Conservation (phyloP, 306 rosid genomes). For the Dalbergia cultrata region DNA sequence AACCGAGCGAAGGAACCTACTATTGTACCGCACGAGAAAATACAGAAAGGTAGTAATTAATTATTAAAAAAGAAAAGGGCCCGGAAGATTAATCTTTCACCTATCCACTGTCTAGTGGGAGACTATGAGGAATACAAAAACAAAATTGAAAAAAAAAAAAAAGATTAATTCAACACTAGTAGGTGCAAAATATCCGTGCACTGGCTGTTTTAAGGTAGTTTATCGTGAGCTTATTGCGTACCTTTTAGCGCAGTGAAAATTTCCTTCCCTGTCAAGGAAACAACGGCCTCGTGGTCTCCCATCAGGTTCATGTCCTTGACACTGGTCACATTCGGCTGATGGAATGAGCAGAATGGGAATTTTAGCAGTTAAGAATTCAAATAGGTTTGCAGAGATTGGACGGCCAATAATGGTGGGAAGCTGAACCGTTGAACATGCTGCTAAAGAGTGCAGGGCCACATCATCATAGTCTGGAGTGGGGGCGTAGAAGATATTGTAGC, state of each 20-base stretch:
- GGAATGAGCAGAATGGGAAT: neutral
- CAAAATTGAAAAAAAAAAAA: too few species aligned
- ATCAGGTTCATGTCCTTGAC: neutral
- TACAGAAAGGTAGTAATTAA: too few species aligned
- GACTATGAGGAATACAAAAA: too few species aligned
- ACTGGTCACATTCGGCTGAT: neutral
- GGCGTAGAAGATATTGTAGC: conserved; percentile 10
- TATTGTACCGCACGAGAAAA: too few species aligned
- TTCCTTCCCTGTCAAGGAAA: neutral
- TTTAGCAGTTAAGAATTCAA: conserved; percentile 11
- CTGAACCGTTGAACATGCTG: conserved; percentile 29
- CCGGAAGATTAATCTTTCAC: too few species aligned
- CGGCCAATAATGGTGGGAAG: conserved; percentile 35
- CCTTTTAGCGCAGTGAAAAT: conserved; percentile 34
- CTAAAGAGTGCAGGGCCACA: neutral
- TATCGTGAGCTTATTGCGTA: neutral
- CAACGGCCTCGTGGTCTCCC: neutral
- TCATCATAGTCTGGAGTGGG: neutral
- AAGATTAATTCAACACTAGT: too few species aligned
- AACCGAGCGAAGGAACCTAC: too few species aligned
- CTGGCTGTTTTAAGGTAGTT: neutral
- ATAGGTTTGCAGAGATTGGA: neutral
- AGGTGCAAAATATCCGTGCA: too few species aligned
- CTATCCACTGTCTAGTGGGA: too few species aligned
- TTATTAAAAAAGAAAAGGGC: too few species aligned